Percentiles rank a stretch among this genome's conserved stretches.
These are phyloP conservation scores for Xylaria nigripes DNA, from an alignment of 495 filamentous ascomycete genomes.

Conservation along the genomic window DNA sequence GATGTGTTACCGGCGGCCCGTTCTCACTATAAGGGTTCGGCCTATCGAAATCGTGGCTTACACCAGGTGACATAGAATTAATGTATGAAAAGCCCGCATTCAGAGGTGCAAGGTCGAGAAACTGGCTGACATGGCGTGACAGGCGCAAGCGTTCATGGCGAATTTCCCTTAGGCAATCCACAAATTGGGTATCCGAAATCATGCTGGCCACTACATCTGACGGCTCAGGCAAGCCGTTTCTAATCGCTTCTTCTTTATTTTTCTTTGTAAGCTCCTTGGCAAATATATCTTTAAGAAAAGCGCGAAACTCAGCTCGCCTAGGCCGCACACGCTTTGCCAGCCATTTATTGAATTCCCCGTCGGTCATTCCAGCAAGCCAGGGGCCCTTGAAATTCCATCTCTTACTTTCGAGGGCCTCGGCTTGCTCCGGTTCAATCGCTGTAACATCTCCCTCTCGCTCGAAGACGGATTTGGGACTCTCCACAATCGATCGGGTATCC, in stretches of 20 bases:
- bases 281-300: slow-evolving; percentile 45
- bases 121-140: slow-evolving; percentile 41
- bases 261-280: slow-evolving; percentile 42
- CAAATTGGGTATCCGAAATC: slow-evolving; percentile 55
- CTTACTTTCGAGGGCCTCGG: slow-evolving; percentile 24
- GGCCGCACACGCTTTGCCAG: slow-evolving; percentile 53
- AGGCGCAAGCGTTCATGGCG: slow-evolving; percentile 43
- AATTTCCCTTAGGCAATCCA: slow-evolving; percentile 51
- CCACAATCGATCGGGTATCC: slow-evolving; percentile 4
- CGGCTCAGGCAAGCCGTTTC: slow-evolving; percentile 12
- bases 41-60: slow-evolving; percentile 8
- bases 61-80: slow-evolving; percentile 13
- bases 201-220: slow-evolving; percentile 24
- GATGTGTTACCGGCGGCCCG: slow-evolving; percentile 79
- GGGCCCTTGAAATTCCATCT: slow-evolving; percentile 76
- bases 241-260: slow-evolving; percentile 31
- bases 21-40: slow-evolving; percentile 45
- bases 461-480: slow-evolving; percentile 44
- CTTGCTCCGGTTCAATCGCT: slow-evolving; percentile 24
- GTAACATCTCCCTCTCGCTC: slow-evolving; percentile 49
- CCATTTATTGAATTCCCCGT: slow-evolving; percentile 62
- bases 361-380: slow-evolving; percentile 68
- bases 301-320: slow-evolving; percentile 52
- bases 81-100: not conserved
- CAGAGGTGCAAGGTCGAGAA: slow-evolving; percentile 47